Base-by-base conservation (phyloP, 2,329 filamentous ascomycete species). In the Monilinia fructigena region DNA sequence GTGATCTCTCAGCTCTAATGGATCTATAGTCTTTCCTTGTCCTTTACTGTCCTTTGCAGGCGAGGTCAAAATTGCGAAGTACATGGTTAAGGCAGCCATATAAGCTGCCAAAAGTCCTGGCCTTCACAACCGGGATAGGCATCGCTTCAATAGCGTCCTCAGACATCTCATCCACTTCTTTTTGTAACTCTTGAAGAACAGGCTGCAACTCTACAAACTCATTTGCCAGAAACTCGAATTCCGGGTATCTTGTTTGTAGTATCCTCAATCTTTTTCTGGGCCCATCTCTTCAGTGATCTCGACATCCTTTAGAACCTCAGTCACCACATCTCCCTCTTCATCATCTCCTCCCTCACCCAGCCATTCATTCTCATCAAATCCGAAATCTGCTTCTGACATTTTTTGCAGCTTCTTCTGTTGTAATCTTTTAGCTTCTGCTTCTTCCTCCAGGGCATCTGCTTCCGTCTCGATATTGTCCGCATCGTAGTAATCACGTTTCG, bases 331-430 rank as follows among this genome's bases (percentile, higher is more conserved):
- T 80, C 68, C 81, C 1, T 82, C 80, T 10, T 75, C 80, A 1
- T 80, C 80, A 28, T 82, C 80, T 12, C 68, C 81, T 3, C 82
- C 83, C 20, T 82, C 80, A 35, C 84, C 86, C 48, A 89, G 77
- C 95, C 94, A 98, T 72, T 96, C 93, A 53, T 87, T 85, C 74
- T 96, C 91, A 73, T 98, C 93, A 71, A 98, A 96, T 11, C 92
- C 89, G 75, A 97, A 99, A 76, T 99, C 95, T 50, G 90, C 90
- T 72, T 96, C 93, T 7, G 87, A 86, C 91, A 99, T 95, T 71
- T 90, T 89, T 72, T 92, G 85, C 31, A 98, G 79, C 76, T 95
- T 94, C 82, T 97, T 97, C 78, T 93, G 88, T 77, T 98, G 94
- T 68, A 99, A 79, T 69, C 92, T 84, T 77, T 89, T 88, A 3